Base-by-base conservation (phyloP, 192 early-diverging fungal species). In the Thamnidium elegans region DNA sequence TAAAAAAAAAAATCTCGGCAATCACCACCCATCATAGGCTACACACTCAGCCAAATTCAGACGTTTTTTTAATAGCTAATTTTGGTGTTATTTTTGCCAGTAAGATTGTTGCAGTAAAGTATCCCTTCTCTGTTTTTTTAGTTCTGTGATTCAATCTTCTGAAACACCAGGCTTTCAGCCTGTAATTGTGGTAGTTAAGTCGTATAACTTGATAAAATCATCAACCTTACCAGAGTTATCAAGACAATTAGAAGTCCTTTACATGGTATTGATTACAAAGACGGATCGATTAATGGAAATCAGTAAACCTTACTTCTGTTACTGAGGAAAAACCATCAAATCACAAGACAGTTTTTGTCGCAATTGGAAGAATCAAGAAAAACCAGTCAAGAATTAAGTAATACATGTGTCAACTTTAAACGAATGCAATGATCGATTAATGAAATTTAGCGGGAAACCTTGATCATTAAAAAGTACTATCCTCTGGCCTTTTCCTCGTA, bases 101-200 rank as follows among this genome's bases (percentile, higher is more conserved):
- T n/a, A n/a, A n/a, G n/a, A n/a, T n/a, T n/a, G n/a, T 70, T 3
- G 34, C 54, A 8, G 63, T 54, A 64, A 64, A 19, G n/a, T 47
- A 39, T 6, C 36, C 2, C 1, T 10, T 34, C n/a, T 46, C 47
- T 21, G 17, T 34, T 26, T 8, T 34, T n/a, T 1, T 67, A 67
- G 61, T 63, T 73, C 30, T 23, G 65, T 73, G 48, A 73, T 65
- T 21, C 52, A 67, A 21, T 52, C 53, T 10, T 66, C 65, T 1
- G 20, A 44, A 19, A 31, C 55, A 17, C 71, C 71, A 5, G 53
- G 20, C 3, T 73, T 73, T 21, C 9, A 31, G 6, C 65, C 70
- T 23, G 32, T 19, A 26, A 20, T 72, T 42, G 43, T 64, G 19
- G 70, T 72, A n/a, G n/a, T n/a, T n/a, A 67, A 44, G 70, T 56